Evolutionary conservation across 2,329 filamentous ascomycete genomes (phyloP), one percentile per base, ranked within the genome.

Genomic region (Colletotrichum sp.): DNA sequence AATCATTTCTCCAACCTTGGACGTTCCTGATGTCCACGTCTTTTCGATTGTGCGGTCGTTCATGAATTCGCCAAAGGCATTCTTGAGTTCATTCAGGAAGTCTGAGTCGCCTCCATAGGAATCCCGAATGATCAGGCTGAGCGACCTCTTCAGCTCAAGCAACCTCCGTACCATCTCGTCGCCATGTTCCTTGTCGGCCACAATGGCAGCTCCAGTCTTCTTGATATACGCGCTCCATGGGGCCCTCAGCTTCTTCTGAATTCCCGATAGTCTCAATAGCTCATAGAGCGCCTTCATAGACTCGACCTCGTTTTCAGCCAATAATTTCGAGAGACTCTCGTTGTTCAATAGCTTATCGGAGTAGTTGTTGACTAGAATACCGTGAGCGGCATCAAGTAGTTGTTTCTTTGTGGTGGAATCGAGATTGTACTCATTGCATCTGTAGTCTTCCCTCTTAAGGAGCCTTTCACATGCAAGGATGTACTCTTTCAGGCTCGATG

Each of bases 1-100:
- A 79, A 98, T 98, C 96, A 98, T 98, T 87, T 99, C 97, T 66
- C 96, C 97, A 16, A 98, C 95, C 88, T 98, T 98, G 22, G 96
- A 95, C 72, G 96, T 98, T 72, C 96, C 94, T 0, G 94, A 95
- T 68, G 92, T 92, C 91, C 94, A 96, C 6, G 92, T 93, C 6
- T 92, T 88, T 9, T 91, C 90, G 2, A 91, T 92, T 81, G 93
- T 94, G 82, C 94, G 94, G 83, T 97, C 95, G 83, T 99, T 99
- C 89, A 99, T 98, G 80, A 98, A 98, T 1, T 88, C 90, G 69
- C 94, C 93, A 82, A 99, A 98, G 0, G 95, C 91, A 80, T 98
- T 95, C 72, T 97, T 91, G 79, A 99, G 89, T 13, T 90, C 92
- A 83, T 96, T 94, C 0, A 93, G 90, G 65, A 98, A 92, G 27